phyloP scores from a whole-genome alignment of 163 green algal species.

The Trebouxia gelatinosa region DNA sequence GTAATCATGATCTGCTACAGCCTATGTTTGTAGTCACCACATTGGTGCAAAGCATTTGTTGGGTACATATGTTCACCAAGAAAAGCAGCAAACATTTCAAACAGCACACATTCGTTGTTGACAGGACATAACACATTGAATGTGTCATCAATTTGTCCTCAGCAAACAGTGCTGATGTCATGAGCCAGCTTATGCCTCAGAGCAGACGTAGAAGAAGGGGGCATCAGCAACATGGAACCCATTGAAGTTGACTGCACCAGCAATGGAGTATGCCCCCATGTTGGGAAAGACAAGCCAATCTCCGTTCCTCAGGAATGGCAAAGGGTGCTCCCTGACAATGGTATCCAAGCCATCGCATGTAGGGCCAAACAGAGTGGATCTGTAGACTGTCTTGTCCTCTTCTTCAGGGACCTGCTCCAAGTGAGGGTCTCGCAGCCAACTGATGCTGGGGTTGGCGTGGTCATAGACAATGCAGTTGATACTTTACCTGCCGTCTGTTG shows the following conservation, averaged over 20 bases:
- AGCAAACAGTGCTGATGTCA: no score
- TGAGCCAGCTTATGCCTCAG: constrained; percentile 25
- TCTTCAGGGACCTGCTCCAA: neutral
- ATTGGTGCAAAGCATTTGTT: no score
- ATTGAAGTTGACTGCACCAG: constrained; percentile 91
- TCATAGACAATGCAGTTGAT: constrained; percentile 73
- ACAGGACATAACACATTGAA: no score
- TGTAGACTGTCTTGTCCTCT: constrained; percentile 25
- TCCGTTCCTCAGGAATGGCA: constrained; percentile 85
- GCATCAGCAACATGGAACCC: constrained; percentile 53
- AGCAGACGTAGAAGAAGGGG: constrained; percentile 57
- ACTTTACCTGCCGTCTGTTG: constrained; percentile 38
- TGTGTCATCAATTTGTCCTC: no score
- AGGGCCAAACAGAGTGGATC: constrained; percentile 91
- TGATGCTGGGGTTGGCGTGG: constrained; percentile 55
- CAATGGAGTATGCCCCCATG: constrained; percentile 95
- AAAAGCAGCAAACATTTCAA: no score
- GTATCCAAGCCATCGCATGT: constrained; percentile 96
- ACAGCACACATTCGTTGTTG: no score
- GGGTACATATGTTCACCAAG: no score
- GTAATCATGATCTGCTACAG: no score
- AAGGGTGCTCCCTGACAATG: constrained; percentile 47
- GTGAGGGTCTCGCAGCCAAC: constrained; percentile 25
- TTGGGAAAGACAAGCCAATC: constrained; percentile 94
- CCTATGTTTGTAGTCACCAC: no score